Evolutionary conservation across 768 basidiomycete genomes (phyloP).

Genomic region (Mycena vulgaris): DNA sequence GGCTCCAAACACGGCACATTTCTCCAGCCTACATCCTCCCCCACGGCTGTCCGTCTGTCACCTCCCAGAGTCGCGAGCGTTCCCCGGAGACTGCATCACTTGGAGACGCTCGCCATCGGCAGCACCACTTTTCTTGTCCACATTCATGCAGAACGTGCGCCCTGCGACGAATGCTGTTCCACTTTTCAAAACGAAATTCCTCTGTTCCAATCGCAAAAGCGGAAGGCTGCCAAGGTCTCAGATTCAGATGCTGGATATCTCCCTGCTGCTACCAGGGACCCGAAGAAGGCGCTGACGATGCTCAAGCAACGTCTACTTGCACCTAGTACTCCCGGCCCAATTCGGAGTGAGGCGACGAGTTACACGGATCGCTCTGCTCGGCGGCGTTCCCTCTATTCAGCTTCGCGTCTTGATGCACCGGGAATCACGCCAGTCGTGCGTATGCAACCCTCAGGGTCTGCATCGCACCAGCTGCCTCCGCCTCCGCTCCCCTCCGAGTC

Average conservation of each 20-base stretch:
- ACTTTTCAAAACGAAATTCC: slow-evolving; percentile 71
- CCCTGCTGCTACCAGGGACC: slow-evolving; percentile 56
- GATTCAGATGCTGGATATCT: slow-evolving; percentile 45
- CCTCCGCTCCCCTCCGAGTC: slow-evolving; percentile 21
- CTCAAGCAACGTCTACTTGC: slow-evolving; percentile 77
- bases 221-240: slow-evolving; percentile 45
- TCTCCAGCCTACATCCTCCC: slow-evolving; percentile 53
- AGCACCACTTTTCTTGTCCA: slow-evolving; percentile 81
- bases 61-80: slow-evolving; percentile 77
- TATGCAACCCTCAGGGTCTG: slow-evolving; percentile 17
- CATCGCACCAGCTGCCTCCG: slow-evolving; percentile 27
- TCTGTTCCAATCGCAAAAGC: slow-evolving; percentile 59
- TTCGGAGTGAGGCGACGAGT: slow-evolving; percentile 37
- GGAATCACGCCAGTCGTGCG: slow-evolving; percentile 54
- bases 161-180: slow-evolving; percentile 74
- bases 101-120: slow-evolving; percentile 78
- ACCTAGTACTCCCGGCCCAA: slow-evolving; percentile 54
- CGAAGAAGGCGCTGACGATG: slow-evolving; percentile 76
- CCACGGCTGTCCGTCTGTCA: slow-evolving; percentile 66
- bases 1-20: slow-evolving; percentile 91
- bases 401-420: slow-evolving; percentile 67
- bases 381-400: slow-evolving; percentile 71
- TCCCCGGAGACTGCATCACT: slow-evolving; percentile 73
- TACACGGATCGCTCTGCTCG: slow-evolving; percentile 83
- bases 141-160: slow-evolving; percentile 72